Conservation (phyloP, 2,329 filamentous ascomycete species). For the Microthyrium microscopicum region DNA sequence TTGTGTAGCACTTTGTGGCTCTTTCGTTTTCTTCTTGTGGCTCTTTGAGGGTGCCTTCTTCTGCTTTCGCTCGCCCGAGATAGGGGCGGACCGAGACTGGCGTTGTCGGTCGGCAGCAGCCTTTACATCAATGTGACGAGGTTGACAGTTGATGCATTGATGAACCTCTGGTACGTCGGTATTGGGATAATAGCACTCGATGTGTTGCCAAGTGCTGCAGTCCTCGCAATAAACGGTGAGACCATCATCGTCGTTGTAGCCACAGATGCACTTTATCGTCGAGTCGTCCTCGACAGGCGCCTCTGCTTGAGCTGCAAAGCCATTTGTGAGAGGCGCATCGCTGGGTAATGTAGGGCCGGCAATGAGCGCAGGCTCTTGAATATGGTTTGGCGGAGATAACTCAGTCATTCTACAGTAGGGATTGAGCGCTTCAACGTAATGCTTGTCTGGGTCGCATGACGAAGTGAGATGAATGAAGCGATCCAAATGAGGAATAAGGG, state of each 20-base stretch:
- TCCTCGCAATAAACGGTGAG: constrained; percentile 92
- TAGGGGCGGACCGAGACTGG: constrained; percentile 40
- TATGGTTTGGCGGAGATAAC: constrained; percentile 23
- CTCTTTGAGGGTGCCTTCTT: constrained; percentile 63
- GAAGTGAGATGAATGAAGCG: background rate
- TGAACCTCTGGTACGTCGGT: constrained; percentile 60
- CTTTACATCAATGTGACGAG: constrained; percentile 55
- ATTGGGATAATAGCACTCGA: constrained; percentile 78
- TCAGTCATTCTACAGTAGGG: constrained; percentile 26
- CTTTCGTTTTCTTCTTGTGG: constrained; percentile 78
- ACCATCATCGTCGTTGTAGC: constrained; percentile 86
- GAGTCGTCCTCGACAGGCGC: constrained; percentile 53
- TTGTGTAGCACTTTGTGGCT: constrained; percentile 34
- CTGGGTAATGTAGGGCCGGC: constrained; percentile 14
- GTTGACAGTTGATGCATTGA: constrained; percentile 78
- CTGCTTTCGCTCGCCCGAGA: constrained; percentile 48
- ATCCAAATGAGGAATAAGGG: background rate
- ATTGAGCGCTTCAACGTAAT: constrained; percentile 1
- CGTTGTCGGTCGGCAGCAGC: constrained; percentile 59
- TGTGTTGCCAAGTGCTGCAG: constrained; percentile 97
- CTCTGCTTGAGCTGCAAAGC: constrained; percentile 23
- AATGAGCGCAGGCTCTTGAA: constrained; percentile 27
- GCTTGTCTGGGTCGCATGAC: constrained; percentile 8
- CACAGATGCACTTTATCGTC: constrained; percentile 96
- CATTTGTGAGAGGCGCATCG: constrained; percentile 17